Evolutionary conservation across 306 rosid genomes (phyloP).

Genomic region (Cucurbita moschata): DNA sequence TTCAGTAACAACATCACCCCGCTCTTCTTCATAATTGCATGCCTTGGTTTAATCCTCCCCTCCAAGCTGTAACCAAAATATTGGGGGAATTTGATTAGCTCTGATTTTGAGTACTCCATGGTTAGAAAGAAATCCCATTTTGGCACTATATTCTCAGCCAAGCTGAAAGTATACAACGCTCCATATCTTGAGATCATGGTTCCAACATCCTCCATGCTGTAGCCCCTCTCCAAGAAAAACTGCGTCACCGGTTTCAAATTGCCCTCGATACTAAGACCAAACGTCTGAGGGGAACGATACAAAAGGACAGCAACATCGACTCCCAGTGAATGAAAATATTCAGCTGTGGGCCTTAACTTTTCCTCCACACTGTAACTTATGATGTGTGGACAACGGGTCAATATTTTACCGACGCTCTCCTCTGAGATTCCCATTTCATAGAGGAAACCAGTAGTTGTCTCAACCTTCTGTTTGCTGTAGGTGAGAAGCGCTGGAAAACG

Average conservation of each 20-base stretch:
- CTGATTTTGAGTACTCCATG: constrained; percentile 51
- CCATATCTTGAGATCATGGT: constrained; percentile 77
- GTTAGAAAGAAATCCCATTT: constrained; percentile 82
- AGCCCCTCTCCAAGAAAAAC: constrained; percentile 66
- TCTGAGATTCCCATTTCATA: constrained; percentile 55
- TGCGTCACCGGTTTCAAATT: constrained; percentile 67
- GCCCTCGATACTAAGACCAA: constrained; percentile 73
- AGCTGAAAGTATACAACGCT: constrained; percentile 57
- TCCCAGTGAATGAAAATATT: constrained; percentile 62
- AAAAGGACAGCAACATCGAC: constrained; percentile 67
- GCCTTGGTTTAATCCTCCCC: constrained; percentile 75
- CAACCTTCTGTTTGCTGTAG: constrained; percentile 65
- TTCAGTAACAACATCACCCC: constrained; percentile 54
- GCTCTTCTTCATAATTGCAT: constrained; percentile 36
- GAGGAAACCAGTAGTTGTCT: constrained; percentile 40
- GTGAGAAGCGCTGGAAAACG: constrained; percentile 77
- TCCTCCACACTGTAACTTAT: constrained; percentile 74
- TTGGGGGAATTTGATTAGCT: constrained; percentile 76
- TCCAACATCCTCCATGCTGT: constrained; percentile 50
- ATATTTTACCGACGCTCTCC: constrained; percentile 57
- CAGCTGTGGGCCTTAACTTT: constrained; percentile 70
- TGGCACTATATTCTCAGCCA: constrained; percentile 46
- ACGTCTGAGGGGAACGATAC: constrained; percentile 46
- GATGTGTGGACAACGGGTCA: constrained; percentile 71
- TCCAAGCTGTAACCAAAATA: constrained; percentile 76